Base-by-base conservation (phyloP, 2,329 filamentous ascomycete species). In the Cladosporium austrohemisphaericum region DNA sequence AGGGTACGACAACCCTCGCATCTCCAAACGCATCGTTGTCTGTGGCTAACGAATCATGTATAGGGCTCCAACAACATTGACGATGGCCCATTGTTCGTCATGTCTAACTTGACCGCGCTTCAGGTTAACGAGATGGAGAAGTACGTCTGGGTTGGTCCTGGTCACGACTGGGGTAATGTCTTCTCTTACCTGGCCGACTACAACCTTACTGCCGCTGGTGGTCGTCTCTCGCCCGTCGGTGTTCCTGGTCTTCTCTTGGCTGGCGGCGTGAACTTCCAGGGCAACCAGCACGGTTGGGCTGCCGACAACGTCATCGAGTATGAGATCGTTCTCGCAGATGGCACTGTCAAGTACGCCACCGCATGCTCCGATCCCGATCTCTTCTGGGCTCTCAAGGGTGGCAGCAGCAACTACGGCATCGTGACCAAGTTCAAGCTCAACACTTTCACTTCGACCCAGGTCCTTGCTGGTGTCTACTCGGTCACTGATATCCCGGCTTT, bases 211-310 rank as follows among this genome's bases (percentile, higher is more conserved):
- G 16, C 16, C 18, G 32, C 44, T 19, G 44, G 44, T 20, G 44
- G 44, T 22, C 44, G 44, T 38, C 44, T 47, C 32, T 37, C 44
- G 14, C 44, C 44, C 13, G 44, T 47, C 19, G 44, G 44, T 47
- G 44, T 47, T 16, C 44, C 44, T 13, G 44, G 44, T 47, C 44
- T 47, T 18, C 32, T 47, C 25, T n/a, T 73, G 60, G 14, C 46
- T 67, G 66, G 76, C 22, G 77, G 77, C 9, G 70, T 77, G 25
- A 74, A 73, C 1, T 78, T 69, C 62, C 73, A 76, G 55, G 68
- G 71, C 2, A 68, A 69, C 0, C 63, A 60, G 1, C 60, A 70
- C 54, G 79, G 79, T 10, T 78, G 74, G 63, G 74, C 69, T 16
- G 72, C 71, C 46, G 77, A 59, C 38, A 57, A 43, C 13, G 49